These are phyloP conservation scores for Pyrenula massariospora DNA, from an alignment of 495 filamentous ascomycete genomes.

Conservation along the genomic window DNA sequence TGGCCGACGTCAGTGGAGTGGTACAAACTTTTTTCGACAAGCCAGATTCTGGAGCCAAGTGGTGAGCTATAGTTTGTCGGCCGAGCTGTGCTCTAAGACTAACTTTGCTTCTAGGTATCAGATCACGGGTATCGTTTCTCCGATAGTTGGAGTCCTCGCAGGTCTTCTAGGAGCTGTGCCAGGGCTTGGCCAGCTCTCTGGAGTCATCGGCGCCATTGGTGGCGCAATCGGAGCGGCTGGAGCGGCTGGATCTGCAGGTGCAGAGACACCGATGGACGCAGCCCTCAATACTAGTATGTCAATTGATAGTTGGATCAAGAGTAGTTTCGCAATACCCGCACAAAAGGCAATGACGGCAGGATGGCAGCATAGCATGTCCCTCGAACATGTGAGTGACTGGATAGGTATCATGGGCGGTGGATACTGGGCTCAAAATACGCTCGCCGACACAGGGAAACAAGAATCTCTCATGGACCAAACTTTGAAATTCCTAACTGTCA, in stretches of 20 bases:
- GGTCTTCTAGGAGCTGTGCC: background rate
- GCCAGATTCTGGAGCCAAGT: background rate
- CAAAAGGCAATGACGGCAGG: background rate
- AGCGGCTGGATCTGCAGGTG: too few species aligned
- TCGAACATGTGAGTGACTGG: background rate
- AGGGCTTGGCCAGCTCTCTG: background rate
- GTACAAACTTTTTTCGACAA: background rate
- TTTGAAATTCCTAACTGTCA: background rate
- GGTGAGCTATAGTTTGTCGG: background rate
- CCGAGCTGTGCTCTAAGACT: background rate
- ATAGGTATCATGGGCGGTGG: background rate
- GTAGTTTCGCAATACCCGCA: background rate
- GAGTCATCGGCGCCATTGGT: background rate
- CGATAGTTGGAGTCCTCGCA: background rate
- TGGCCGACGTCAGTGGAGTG: background rate
- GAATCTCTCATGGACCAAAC: background rate
- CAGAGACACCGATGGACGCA: background rate
- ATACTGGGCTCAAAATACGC: background rate
- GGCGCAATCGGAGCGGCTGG: background rate
- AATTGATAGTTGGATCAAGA: background rate
- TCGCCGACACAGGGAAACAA: background rate
- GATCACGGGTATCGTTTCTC: background rate
- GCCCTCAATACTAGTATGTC: background rate
- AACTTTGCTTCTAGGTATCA: background rate
- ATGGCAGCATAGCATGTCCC: background rate